These are phyloP conservation scores for Cyberlindnera suaveolens DNA, from an alignment of 805 yeast species.

Conservation along the genomic window DNA sequence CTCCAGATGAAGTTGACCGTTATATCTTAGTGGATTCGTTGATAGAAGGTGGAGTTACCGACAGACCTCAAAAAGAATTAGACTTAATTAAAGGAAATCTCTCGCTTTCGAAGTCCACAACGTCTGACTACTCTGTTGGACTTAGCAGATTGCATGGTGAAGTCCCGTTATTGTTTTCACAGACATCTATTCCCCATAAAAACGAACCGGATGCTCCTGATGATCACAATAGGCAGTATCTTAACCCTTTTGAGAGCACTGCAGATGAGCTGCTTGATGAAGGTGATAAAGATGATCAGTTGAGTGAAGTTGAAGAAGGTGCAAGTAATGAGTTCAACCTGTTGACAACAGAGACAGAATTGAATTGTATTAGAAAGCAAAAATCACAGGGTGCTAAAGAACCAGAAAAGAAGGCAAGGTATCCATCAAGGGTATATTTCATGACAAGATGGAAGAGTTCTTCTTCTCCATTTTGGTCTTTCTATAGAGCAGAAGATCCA, in stretches of 20 bases:
- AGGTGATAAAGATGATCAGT: too few relatives aligned
- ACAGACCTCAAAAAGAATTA: conserved; percentile 5
- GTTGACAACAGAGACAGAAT: conserved; percentile 9
- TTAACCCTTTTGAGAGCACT: too few relatives aligned
- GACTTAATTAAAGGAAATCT: conserved; percentile 6
- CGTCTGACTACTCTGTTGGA: conserved; percentile 5
- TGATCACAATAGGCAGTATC: too few relatives aligned
- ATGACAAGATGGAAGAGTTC: background rate
- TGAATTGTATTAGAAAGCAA: conserved; percentile 7
- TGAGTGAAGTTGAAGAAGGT: background rate
- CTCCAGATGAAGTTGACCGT: conserved; percentile 2
- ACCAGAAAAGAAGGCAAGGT: background rate
- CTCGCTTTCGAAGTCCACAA: conserved; percentile 10
- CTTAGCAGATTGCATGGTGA: background rate
- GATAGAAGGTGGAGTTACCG: background rate
- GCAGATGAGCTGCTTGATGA: too few relatives aligned
- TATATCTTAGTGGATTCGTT: background rate
- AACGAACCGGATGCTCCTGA: too few relatives aligned
- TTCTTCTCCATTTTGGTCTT: conserved; percentile 7
- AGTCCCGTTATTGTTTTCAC: conserved; percentile 9
- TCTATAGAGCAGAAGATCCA: conserved; percentile 15
- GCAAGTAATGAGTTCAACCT: conserved; percentile 2
- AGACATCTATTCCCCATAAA: conserved; percentile 1
- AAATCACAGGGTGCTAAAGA: conserved; percentile 1
- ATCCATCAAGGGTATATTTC: background rate